Base-by-base conservation (phyloP, 108 stramenopile species). In the Skeletonema potamos region DNA sequence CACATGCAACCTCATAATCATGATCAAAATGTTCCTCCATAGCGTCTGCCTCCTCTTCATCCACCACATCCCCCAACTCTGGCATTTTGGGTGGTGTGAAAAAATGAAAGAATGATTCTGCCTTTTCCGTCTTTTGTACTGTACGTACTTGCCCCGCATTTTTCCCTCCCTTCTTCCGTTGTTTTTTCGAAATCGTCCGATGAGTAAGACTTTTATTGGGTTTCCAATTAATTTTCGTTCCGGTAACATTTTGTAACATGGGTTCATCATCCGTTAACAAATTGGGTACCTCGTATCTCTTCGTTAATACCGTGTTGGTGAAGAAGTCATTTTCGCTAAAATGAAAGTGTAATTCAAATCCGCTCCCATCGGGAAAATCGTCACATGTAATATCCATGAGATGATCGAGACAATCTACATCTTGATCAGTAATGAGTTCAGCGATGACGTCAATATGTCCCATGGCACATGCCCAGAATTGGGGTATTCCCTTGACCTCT, bases 1-100 rank as follows among this genome's bases (percentile, higher is more conserved):
- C 92, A 66, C 89, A 91, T 1, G 96, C 97, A 6, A 96, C 74
- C 46, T 98, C 97, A 70, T 96, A 97, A 82, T 98, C 97, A 61
- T 75, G 66, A 73, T 93, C 90, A 68, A 96, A 93, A 22, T 86
- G 82, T 37, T 87, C 83, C 72, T 95, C 94, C 54, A 96, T 74
- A 39, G 77, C 77, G 46, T 91, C 87, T 8, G 88, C 92, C 36
- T 90, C 85, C 51, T 92, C 92, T 66, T 96, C 96, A 68, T 91
- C 88, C 83, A 93, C 83, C 1, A 82, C 77, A 33, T 87, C 85
- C 9, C 72, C 79, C 68, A 91, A 22, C 27, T 62, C 62, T 2
- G 92, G 92, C 74, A 92, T 80, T 67, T 87, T 81, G 6, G 89
- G 87, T 3, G 93, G 85, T 0, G 62, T 68, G 70, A 97, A 98